Evolutionary conservation across 352 stramenopile genomes (phyloP).

Genomic region (Plasmopara viticola): DNA sequence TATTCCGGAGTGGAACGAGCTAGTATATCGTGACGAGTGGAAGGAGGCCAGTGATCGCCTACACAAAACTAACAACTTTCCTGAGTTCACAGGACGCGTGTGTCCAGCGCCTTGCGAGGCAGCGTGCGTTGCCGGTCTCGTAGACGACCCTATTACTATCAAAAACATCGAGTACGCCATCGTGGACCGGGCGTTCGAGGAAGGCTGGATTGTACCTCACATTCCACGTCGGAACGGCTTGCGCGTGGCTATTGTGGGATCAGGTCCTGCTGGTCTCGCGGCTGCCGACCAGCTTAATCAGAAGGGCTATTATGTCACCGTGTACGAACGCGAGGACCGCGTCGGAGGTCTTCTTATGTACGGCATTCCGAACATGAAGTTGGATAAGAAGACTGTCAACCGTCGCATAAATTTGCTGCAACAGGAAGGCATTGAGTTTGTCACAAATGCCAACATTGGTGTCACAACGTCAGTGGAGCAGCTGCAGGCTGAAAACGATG

Average conservation of each 20-base stretch:
- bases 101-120: conserved; percentile 96
- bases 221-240: conserved; percentile 92
- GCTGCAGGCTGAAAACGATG: conserved; percentile 80
- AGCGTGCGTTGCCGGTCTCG: conserved; percentile 92
- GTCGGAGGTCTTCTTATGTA: conserved; percentile 97
- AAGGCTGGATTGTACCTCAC: conserved; percentile 93
- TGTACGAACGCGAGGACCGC: conserved; percentile 96
- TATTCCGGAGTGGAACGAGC: conserved; percentile 98
- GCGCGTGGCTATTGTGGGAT: conserved; percentile 94
- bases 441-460: conserved; percentile 93
- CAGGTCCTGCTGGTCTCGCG: conserved; percentile 88
- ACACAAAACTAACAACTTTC: conserved; percentile 99
- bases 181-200: conserved; percentile 93
- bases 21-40: conserved; percentile 97
- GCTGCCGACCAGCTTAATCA: conserved; percentile 97
- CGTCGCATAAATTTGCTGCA: conserved; percentile 91
- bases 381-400: conserved; percentile 96
- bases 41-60: conserved; percentile 93
- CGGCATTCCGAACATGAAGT: conserved; percentile 98
- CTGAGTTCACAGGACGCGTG: conserved; percentile 97
- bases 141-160: conserved; percentile 96
- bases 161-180: conserved; percentile 99
- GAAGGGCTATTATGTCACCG: conserved; percentile 95
- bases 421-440: conserved; percentile 96
- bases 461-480: conserved; percentile 75